Conservation (phyloP, 1,139 yeast species). For the Kodamaea alishanica region DNA sequence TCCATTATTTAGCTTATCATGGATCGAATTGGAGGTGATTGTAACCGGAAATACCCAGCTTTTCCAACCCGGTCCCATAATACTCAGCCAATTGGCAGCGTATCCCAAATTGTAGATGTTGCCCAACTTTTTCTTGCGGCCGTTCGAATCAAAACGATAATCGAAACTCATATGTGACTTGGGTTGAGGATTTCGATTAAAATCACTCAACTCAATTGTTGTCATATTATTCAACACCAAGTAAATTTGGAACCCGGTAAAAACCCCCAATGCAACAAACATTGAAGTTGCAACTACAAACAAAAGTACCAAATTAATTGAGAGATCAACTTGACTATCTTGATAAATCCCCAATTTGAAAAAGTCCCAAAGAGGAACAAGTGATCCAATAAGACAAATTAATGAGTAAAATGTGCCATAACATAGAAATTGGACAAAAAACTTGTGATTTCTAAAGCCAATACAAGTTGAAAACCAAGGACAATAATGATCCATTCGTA, state of each 20-base stretch:
- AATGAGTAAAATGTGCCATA: constrained; percentile 49
- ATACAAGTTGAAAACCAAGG: constrained; percentile 95
- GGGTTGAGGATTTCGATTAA: constrained; percentile 29
- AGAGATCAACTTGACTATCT: constrained; percentile 38
- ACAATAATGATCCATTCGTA: constrained; percentile 89
- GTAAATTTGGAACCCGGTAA: constrained; percentile 58
- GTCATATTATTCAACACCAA: constrained; percentile 63
- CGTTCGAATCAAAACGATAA: constrained; percentile 35
- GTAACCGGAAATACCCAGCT: constrained; percentile 73
- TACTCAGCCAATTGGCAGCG: constrained; percentile 54
- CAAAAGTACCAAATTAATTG: constrained; percentile 58
- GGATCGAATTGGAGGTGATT: constrained; percentile 21
- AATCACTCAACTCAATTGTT: constrained; percentile 73
- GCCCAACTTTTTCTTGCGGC: constrained; percentile 36
- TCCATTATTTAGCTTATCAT: constrained; percentile 42
- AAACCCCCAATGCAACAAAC: constrained; percentile 56
- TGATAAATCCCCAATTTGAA: constrained; percentile 40
- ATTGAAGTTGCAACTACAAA: constrained; percentile 61
- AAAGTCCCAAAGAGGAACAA: constrained; percentile 34
- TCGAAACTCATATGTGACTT: constrained; percentile 17
- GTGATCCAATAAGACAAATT: constrained; percentile 5
- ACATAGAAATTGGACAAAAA: constrained; percentile 68
- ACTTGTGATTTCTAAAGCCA: constrained; percentile 78
- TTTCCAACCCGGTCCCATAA: constrained; percentile 65
- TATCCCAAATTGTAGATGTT: constrained; percentile 77